Evolutionary conservation across 2,329 filamentous ascomycete genomes (phyloP), one percentile per base, ranked within the genome.

Genomic region (Ophiostoma novo-ulmi): DNA sequence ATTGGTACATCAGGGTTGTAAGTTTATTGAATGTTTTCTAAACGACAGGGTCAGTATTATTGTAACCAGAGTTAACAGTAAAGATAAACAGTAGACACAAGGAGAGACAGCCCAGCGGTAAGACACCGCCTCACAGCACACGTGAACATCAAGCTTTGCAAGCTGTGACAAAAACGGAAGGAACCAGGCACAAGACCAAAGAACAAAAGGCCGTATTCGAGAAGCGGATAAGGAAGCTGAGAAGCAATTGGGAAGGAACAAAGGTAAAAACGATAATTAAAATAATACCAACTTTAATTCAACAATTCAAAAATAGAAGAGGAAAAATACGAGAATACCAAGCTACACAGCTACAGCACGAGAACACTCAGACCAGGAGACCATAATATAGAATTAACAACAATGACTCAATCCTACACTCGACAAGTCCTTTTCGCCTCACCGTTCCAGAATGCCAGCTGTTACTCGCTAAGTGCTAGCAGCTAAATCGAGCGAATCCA

Each of bases 101-200:
- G 11, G 14, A 44, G 11, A 55, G 48, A 35, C n/a, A 64, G 61
- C 61, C 17, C 17, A 38, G 61, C 26, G 35, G 61, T 36, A 64
- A n/a, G 26, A 64, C 61, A 35, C 61, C 52, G 52, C 52, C n/a
- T 58, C 52, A 58, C 52, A 58, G 52, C n/a, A 58, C 58, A 63
- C 58, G 58, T 63, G 58, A 63, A 36, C 26, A 10, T 63, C 58
- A 63, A 63, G 13, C 22, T 63, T 63, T 63, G 58, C 61, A 38
- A 63, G 26, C 14, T 63, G 58, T 38, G 55, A 63, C 63, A 63
- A 58, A 68, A 64, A 22, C 35, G 65, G 64, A 55, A 70, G 31
- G 68, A 64, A 35, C 64, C 64, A 68, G 65, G 55, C 65, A 70
- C 68, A 26, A 44, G 55, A 71, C 64, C 26, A 68, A 26, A 44